Evolutionary conservation across 441 rosid genomes (phyloP).

Genomic region (Adansonia gregorii): DNA sequence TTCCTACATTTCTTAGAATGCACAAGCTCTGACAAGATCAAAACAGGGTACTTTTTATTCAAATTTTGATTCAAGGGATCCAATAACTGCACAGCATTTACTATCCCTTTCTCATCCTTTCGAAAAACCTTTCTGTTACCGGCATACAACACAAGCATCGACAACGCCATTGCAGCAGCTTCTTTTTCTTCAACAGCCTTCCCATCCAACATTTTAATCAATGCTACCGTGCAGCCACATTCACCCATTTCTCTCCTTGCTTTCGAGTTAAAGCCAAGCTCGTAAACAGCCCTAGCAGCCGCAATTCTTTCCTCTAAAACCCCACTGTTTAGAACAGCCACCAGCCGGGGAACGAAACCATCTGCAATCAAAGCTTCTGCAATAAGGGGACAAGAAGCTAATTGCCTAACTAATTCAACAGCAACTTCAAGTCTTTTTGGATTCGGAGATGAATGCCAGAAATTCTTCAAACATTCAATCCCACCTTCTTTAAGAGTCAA

Average conservation of each 20-base stretch:
- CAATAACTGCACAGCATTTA: slow-evolving; percentile 61
- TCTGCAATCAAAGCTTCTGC: slow-evolving; percentile 59
- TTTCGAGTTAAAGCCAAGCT: slow-evolving; percentile 57
- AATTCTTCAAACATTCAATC: slow-evolving; percentile 66
- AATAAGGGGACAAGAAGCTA: slow-evolving; percentile 51
- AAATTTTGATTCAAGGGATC: slow-evolving; percentile 61
- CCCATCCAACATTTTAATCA: slow-evolving; percentile 83
- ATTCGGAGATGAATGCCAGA: slow-evolving; percentile 68
- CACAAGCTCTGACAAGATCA: slow-evolving; percentile 56
- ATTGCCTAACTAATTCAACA: slow-evolving; percentile 51
- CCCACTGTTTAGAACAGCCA: slow-evolving; percentile 56
- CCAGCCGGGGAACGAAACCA: slow-evolving; percentile 56
- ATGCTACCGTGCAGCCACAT: slow-evolving; percentile 50
- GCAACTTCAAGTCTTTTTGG: slow-evolving; percentile 66
- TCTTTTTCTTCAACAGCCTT: slow-evolving; percentile 82
- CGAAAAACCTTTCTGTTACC: slow-evolving; percentile 58
- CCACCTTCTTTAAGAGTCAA: slow-evolving; percentile 68
- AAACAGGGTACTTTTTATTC: slow-evolving; percentile 63
- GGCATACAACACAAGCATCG: slow-evolving; percentile 46
- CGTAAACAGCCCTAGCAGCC: slow-evolving; percentile 63
- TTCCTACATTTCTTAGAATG: slow-evolving; percentile 74
- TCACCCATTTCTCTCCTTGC: slow-evolving; percentile 75
- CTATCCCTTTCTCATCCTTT: slow-evolving; percentile 63
- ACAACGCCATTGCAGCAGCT: slow-evolving; percentile 77
- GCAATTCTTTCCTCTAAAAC: slow-evolving; percentile 71